Percentiles rank a stretch among this genome's conserved stretches.
These are phyloP conservation scores for Selaginella moellendorffii DNA, from an alignment of 75 land plant genomes.

Conservation along the genomic window DNA sequence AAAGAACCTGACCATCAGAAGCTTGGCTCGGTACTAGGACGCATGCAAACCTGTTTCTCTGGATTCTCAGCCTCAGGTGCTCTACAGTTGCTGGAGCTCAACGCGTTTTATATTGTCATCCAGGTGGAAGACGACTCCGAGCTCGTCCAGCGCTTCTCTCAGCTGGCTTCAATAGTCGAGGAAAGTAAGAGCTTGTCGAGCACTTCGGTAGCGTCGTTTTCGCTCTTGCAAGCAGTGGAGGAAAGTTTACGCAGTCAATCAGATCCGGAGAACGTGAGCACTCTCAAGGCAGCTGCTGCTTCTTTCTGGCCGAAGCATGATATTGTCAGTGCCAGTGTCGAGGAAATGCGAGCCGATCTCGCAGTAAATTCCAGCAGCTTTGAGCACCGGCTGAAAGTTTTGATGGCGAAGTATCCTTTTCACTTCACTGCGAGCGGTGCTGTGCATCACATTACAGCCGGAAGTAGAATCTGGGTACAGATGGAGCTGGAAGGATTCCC, in stretches of 20 bases:
- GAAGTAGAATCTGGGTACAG: neutral
- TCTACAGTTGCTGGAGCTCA: neutral
- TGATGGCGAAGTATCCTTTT: neutral
- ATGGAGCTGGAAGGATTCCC: neutral
- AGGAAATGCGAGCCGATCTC: neutral
- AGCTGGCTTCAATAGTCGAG: neutral
- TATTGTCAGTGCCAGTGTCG: neutral
- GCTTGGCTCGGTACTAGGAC: neutral
- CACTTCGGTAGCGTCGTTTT: neutral
- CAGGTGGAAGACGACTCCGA: no score
- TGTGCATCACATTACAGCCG: neutral
- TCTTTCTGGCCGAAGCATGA: neutral
- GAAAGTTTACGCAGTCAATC: no score
- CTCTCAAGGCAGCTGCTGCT: no score
- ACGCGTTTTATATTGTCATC: neutral
- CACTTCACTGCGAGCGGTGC: neutral
- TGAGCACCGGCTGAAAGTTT: neutral
- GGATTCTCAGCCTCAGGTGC: neutral
- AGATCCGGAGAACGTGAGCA: no score
- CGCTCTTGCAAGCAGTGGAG: neutral
- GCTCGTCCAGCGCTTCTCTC: neutral
- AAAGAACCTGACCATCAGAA: no score
- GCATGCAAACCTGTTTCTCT: neutral
- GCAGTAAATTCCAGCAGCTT: neutral
- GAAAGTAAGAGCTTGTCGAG: neutral